phyloP scores from a whole-genome alignment of 2,329 filamentous ascomycete genomes.

The Fusarium sp. region DNA sequence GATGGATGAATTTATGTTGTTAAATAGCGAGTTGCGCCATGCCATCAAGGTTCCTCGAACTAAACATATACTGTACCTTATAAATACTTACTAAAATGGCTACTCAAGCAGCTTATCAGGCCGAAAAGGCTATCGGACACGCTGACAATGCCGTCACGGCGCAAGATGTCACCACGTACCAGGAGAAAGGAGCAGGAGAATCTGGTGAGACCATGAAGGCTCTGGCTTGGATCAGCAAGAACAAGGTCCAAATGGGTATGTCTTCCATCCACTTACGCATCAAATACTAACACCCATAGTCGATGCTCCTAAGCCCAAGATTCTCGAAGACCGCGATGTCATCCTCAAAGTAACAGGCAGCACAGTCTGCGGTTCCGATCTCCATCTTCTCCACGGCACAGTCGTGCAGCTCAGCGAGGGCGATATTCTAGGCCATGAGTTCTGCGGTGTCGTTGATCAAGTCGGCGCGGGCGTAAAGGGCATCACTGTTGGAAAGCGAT shows the following conservation, averaged over 20 bases:
- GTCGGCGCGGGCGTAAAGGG: constrained; percentile 66
- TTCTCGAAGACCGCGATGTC: constrained; percentile 80
- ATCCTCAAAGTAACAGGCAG: constrained; percentile 81
- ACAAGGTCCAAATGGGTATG: constrained; percentile 74
- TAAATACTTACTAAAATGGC: constrained; percentile 27
- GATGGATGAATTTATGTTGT: not conserved
- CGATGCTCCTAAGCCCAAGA: constrained; percentile 75
- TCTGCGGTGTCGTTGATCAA: constrained; percentile 66
- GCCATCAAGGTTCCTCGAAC: not conserved
- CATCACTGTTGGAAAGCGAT: constrained; percentile 71
- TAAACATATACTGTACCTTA: not conserved
- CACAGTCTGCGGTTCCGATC: constrained; percentile 68
- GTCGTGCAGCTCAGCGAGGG: constrained; percentile 70
- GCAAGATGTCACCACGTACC: constrained; percentile 76
- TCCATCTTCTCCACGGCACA: constrained; percentile 66
- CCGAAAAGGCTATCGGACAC: constrained; percentile 76
- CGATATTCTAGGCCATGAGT: constrained; percentile 74
- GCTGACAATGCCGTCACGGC: constrained; percentile 70
- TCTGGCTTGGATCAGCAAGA: constrained; percentile 84
- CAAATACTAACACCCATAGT: constrained; percentile 49
- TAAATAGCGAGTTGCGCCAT: constrained; percentile 13
- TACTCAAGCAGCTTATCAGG: constrained; percentile 73
- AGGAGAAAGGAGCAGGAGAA: constrained; percentile 57
- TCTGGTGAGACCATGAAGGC: constrained; percentile 78
- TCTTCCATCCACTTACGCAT: not conserved